A percentile compares a stretch with the other conserved stretches of the same genome.
These are phyloP conservation scores for Leccinum ochraceum DNA, from an alignment of 768 basidiomycete species.

Conservation along the genomic window DNA sequence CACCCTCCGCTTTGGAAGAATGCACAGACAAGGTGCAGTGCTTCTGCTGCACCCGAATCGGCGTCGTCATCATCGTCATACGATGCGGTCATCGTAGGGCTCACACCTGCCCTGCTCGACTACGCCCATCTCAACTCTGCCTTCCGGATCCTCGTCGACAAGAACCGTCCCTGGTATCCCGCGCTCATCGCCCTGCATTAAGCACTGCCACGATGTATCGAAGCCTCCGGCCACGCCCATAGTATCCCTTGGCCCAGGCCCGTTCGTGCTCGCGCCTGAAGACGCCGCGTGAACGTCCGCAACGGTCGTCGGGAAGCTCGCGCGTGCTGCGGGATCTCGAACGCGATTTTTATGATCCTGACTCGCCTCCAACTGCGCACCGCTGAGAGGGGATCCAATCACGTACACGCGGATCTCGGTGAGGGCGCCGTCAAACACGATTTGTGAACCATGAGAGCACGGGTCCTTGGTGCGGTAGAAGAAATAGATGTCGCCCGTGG, in stretches of 20 bases:
- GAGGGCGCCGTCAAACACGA: conserved; percentile 50
- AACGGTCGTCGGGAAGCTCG: conserved; percentile 62
- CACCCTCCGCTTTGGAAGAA: conserved; percentile 48
- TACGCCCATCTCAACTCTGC: conserved; percentile 63
- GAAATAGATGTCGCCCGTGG: conserved; percentile 13
- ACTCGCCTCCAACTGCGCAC: not conserved
- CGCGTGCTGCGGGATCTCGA: conserved; percentile 49
- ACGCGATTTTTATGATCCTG: conserved; percentile 6
- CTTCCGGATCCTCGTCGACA: conserved; percentile 60
- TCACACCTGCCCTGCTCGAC: conserved; percentile 51
- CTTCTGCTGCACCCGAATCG: not conserved
- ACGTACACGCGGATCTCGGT: conserved; percentile 64
- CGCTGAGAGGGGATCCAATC: conserved; percentile 43
- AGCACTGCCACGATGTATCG: conserved; percentile 45
- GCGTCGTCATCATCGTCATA: conserved; percentile 21
- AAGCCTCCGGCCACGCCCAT: conserved; percentile 45
- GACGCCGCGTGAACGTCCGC: conserved; percentile 49
- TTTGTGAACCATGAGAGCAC: not conserved
- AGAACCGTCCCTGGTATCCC: conserved; percentile 23
- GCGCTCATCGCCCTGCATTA: conserved; percentile 62
- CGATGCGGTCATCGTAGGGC: conserved; percentile 69
- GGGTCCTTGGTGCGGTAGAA: conserved; percentile 9
- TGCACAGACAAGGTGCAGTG: conserved; percentile 21
- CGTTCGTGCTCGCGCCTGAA: conserved; percentile 67
- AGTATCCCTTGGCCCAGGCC: conserved; percentile 71